These are phyloP conservation scores for Herpotrichia juniperi DNA, from an alignment of 2,329 filamentous ascomycete species.

Conservation along the genomic window DNA sequence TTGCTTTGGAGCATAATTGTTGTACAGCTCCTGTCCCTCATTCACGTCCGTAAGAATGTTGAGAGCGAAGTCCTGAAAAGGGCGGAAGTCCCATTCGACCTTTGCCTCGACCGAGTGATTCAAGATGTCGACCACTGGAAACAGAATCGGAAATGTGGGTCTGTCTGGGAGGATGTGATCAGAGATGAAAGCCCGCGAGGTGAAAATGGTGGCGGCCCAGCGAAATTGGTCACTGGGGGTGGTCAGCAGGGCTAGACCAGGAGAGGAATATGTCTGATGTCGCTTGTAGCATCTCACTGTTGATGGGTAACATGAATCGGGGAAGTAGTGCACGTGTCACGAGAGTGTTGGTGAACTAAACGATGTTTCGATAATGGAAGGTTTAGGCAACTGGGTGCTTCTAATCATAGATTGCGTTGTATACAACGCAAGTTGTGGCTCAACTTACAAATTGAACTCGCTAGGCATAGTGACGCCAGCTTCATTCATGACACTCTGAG, in stretches of 20 bases:
- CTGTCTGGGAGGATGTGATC: constrained; percentile 34
- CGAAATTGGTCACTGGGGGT: constrained; percentile 33
- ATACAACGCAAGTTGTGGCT: not conserved
- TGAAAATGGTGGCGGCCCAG: constrained; percentile 60
- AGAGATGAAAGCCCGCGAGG: constrained; percentile 59
- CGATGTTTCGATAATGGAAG: not conserved
- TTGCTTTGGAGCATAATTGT: constrained; percentile 60
- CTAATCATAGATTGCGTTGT: not conserved
- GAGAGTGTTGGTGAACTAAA: not conserved
- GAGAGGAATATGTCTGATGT: constrained; percentile 1
- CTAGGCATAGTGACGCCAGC: constrained; percentile 2
- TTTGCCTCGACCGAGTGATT: constrained; percentile 56
- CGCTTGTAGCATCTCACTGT: not conserved
- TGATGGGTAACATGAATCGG: not conserved
- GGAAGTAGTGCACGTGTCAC: not conserved
- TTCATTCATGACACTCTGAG: constrained; percentile 8
- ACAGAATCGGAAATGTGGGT: constrained; percentile 49
- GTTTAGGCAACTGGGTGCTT: not conserved
- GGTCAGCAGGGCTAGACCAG: constrained; percentile 3
- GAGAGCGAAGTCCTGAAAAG: constrained; percentile 45
- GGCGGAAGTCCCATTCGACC: constrained; percentile 53
- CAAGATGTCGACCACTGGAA: constrained; percentile 56
- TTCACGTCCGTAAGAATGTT: constrained; percentile 39
- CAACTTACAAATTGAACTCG: constrained; percentile 9
- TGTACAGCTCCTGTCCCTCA: constrained; percentile 53